Conservation (phyloP, 2,329 filamentous ascomycete species). For the Ceratocystiopsis minuta region DNA sequence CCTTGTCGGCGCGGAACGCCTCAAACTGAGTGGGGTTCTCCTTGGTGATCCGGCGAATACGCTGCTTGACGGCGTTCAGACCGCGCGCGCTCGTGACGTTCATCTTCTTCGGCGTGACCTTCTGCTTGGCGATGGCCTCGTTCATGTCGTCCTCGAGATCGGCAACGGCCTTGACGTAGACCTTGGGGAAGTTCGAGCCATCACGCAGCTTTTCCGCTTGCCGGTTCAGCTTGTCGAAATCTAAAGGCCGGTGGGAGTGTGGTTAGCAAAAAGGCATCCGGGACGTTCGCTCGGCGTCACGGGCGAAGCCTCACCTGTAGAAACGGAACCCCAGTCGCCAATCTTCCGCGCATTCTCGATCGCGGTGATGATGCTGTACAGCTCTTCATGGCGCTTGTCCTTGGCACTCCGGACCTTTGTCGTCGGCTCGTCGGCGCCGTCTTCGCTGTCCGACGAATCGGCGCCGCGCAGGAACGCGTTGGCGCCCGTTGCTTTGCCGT, state of each 20-base stretch:
- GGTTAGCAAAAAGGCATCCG: conserved; percentile 1
- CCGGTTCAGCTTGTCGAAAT: conserved; percentile 87
- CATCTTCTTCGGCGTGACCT: conserved; percentile 95
- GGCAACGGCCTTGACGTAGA: conserved; percentile 81
- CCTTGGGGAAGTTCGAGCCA: conserved; percentile 65
- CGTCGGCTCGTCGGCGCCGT: conserved; percentile 71
- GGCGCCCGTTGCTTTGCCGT: conserved; percentile 50
- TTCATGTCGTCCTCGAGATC: conserved; percentile 91
- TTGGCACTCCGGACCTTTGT: conserved; percentile 93
- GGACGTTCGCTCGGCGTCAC: conserved; percentile 13
- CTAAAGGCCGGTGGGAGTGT: conserved; percentile 31
- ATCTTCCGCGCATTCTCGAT: conserved; percentile 98
- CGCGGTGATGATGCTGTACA: conserved; percentile 72
- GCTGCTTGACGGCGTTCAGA: conserved; percentile 92
- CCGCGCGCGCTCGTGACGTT: conserved; percentile 88
- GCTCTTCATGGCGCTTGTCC: conserved; percentile 88
- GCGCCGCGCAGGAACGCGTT: conserved; percentile 65
- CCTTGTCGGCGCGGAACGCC: conserved; percentile 68
- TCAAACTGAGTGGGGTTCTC: conserved; percentile 81
- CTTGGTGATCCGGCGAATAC: conserved; percentile 97
- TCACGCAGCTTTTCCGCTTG: conserved; percentile 64
- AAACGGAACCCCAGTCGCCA: conserved; percentile 89
- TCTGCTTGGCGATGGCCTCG: conserved; percentile 87
- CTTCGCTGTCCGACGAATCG: conserved; percentile 49
- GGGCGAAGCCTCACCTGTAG: conserved; percentile 41